Evolutionary conservation across 345 rosid species (phyloP).

Genomic region (Microthlaspi erraticum): DNA sequence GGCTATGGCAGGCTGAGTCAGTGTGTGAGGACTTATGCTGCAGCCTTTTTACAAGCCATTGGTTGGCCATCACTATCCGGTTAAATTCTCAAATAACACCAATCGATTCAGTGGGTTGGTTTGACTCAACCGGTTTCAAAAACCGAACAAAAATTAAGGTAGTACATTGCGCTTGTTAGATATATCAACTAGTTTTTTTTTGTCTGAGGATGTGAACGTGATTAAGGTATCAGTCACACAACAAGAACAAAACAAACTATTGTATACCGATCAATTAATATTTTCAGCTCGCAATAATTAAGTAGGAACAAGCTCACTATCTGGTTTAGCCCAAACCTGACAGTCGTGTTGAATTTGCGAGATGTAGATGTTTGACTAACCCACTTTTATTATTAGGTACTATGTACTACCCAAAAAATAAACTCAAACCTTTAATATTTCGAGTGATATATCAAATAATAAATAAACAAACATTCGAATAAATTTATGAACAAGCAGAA

Average conservation of each 20-base stretch:
- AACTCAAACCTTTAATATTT: background rate
- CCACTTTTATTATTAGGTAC: conserved; percentile 16
- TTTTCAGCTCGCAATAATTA: conserved; percentile 23
- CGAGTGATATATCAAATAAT: background rate
- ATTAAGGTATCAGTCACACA: conserved; percentile 1
- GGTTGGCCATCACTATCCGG: conserved; percentile 24
- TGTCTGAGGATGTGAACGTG: background rate
- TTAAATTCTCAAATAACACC: conserved; percentile 12
- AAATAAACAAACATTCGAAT: background rate
- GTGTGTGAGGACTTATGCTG: conserved; percentile 21
- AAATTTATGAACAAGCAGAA: background rate
- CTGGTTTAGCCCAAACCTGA: conserved; percentile 8
- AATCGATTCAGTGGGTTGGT: conserved; percentile 9
- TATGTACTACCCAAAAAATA: background rate
- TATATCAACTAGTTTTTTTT: background rate
- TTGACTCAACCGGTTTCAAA: background rate
- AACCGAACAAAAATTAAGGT: background rate
- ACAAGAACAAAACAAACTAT: background rate
- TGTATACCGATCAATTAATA: background rate
- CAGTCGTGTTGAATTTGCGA: conserved; percentile 26
- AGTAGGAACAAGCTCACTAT: conserved; percentile 32
- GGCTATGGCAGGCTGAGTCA: conserved; percentile 29
- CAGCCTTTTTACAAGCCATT: conserved; percentile 12
- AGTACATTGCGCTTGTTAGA: background rate
- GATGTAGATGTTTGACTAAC: conserved; percentile 29